Conservation (phyloP, 768 basidiomycete genomes). For the Podaxis pistillaris region DNA sequence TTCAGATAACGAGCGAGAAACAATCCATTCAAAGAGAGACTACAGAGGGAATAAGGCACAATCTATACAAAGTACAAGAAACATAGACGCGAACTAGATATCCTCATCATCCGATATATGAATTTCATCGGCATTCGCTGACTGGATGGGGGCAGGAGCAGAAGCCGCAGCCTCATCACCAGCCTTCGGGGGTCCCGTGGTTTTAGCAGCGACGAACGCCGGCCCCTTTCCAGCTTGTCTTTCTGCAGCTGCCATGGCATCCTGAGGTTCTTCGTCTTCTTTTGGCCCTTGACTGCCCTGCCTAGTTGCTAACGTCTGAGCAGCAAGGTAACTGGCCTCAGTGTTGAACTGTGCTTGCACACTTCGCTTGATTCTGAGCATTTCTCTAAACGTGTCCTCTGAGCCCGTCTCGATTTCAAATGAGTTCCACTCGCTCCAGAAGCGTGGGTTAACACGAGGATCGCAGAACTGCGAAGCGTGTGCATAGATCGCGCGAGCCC, state of each 20-base stretch:
- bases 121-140: slow-evolving; percentile 76
- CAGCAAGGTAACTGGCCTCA: slow-evolving; percentile 89
- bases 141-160: slow-evolving; percentile 31
- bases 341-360: slow-evolving; percentile 99
- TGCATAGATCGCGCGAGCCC: slow-evolving; percentile 93
- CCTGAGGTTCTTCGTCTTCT: slow-evolving; percentile 43
- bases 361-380: slow-evolving; percentile 94
- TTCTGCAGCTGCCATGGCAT: slow-evolving; percentile 89
- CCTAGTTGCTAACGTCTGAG: slow-evolving; percentile 77
- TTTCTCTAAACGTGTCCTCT: slow-evolving; percentile 96
- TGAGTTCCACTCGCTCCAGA: slow-evolving; percentile 96
- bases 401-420: slow-evolving; percentile 99
- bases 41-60: not conserved
- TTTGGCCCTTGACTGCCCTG: slow-evolving; percentile 45
- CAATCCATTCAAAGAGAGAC: not conserved
- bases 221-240: slow-evolving; percentile 62
- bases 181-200: slow-evolving; percentile 38
- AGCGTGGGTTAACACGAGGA: slow-evolving; percentile 84
- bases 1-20: too few relatives aligned
- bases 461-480: slow-evolving; percentile 99
- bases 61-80: slow-evolving; percentile 1
- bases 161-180: slow-evolving; percentile 30
- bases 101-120: slow-evolving; percentile 87
- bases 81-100: slow-evolving; percentile 32
- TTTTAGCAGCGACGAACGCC: slow-evolving; percentile 77